Evolutionary conservation across 225 moss, liverwort and hornwort genomes (phyloP).

Genomic region (Neckera pumila): DNA sequence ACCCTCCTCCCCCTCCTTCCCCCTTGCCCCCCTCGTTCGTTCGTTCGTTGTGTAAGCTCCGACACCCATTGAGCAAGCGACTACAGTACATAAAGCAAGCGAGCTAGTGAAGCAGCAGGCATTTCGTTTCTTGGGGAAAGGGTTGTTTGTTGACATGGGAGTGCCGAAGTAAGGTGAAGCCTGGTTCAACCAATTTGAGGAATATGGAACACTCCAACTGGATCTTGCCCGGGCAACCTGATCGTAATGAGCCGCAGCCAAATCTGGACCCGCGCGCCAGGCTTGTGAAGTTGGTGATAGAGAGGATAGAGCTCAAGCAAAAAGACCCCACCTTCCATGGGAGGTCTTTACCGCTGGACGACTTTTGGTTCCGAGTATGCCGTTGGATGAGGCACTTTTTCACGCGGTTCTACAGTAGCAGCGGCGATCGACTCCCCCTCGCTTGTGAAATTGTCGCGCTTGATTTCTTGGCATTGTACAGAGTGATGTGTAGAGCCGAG

Average conservation of each 20-base stretch:
- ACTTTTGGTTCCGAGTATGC: accelerated
- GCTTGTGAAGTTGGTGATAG: background rate
- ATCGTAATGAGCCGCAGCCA: background rate
- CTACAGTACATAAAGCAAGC: no score
- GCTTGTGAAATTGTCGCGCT: accelerated
- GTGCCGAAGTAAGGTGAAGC: background rate
- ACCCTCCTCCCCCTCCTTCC: no score
- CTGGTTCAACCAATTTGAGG: background rate
- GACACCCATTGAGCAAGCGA: no score
- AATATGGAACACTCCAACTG: background rate
- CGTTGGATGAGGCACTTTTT: accelerated
- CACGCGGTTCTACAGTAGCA: accelerated
- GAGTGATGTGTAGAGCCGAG: accelerated
- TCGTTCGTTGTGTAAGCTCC: no score
- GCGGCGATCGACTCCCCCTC: accelerated
- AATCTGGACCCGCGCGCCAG: background rate
- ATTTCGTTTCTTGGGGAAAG: background rate
- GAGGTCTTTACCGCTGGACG: background rate
- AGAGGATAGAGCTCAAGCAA: background rate
- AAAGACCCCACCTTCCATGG: no score
- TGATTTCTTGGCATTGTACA: accelerated
- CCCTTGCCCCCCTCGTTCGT: no score
- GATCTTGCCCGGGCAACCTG: background rate
- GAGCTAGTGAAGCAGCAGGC: no score
- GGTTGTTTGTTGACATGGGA: background rate